These are phyloP conservation scores for Pugionium cornutum DNA, from an alignment of 345 rosid genomes.

Conservation along the genomic window DNA sequence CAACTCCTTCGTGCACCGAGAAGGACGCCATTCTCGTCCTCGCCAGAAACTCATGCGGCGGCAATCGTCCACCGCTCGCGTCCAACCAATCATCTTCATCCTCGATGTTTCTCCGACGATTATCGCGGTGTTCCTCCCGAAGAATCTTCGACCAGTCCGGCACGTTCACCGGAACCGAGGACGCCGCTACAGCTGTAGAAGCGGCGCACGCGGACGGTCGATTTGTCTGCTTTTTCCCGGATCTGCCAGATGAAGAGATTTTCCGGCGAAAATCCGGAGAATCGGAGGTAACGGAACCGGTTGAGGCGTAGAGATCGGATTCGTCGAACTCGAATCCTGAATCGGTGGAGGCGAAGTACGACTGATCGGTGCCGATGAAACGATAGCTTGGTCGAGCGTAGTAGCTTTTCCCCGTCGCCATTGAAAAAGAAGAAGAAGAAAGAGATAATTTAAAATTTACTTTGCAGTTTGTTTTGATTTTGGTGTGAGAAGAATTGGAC, in stretches of 20 bases:
- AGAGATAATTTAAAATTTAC: no score
- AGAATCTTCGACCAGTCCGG: conserved; percentile 44
- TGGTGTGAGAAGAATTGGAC: conserved; percentile 13
- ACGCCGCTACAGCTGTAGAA: not conserved
- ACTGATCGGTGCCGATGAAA: conserved; percentile 37
- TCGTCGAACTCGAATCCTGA: conserved; percentile 39
- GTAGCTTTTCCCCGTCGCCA: conserved; percentile 55
- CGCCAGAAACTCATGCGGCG: conserved; percentile 44
- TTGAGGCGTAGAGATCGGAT: conserved; percentile 29
- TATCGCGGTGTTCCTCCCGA: conserved; percentile 19
- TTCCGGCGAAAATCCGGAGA: conserved; percentile 25
- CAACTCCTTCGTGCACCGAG: conserved; percentile 42
- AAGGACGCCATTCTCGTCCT: conserved; percentile 41
- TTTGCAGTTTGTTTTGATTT: not conserved
- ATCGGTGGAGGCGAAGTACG: conserved; percentile 13
- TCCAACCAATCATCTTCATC: not conserved
- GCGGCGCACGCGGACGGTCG: not conserved
- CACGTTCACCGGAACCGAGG: conserved; percentile 36
- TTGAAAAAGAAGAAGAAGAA: conserved; percentile 29
- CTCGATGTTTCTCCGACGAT: conserved; percentile 3
- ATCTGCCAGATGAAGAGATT: not conserved
- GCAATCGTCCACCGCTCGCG: conserved; percentile 21
- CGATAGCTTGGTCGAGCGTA: conserved; percentile 45
- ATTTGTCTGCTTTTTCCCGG: conserved; percentile 1
- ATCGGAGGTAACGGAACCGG: conserved; percentile 7